Percentiles rank a stretch among this genome's conserved stretches.
Evolutionary conservation across 1,139 yeast genomes (phyloP).

Genomic region (Chernovozyma aurita): DNA sequence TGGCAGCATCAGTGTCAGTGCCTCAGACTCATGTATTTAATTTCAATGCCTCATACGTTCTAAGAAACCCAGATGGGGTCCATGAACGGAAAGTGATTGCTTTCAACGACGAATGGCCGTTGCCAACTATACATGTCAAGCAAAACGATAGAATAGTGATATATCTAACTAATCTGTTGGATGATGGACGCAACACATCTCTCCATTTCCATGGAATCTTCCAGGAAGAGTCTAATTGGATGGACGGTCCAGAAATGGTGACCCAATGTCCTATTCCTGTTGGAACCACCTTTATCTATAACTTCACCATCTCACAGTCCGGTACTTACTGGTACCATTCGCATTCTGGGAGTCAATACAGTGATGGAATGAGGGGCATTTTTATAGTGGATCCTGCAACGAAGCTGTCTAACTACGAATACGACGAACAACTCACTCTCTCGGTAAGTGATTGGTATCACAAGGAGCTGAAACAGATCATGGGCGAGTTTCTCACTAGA

Average conservation of each 20-base stretch:
- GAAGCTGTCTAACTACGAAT: conserved; percentile 18
- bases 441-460: conserved; percentile 86
- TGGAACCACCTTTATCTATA: conserved; percentile 62
- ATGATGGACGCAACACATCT: conserved; percentile 56
- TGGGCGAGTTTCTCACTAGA: conserved; percentile 53
- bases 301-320: conserved; percentile 77
- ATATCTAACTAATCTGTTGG: conserved; percentile 65
- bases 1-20: too few relatives aligned
- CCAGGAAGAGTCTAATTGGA: conserved; percentile 64
- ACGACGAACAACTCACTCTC: conserved; percentile 71
- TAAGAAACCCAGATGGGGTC: conserved; percentile 73
- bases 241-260: conserved; percentile 88
- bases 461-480: conserved; percentile 48
- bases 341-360: conserved; percentile 79
- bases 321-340: conserved; percentile 97
- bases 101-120: conserved; percentile 80
- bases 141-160: conserved; percentile 75
- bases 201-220: conserved; percentile 91
- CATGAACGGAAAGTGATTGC: conserved; percentile 65
- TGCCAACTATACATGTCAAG: conserved; percentile 69
- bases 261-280: conserved; percentile 88
- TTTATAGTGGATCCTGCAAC: conserved; percentile 55
- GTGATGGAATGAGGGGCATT: conserved; percentile 87
- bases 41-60: conserved; percentile 72
- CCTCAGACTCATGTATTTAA: conserved; percentile 65